Evolutionary conservation across 345 rosid genomes (phyloP).

Genomic region (Aquilaria yunnanensis): DNA sequence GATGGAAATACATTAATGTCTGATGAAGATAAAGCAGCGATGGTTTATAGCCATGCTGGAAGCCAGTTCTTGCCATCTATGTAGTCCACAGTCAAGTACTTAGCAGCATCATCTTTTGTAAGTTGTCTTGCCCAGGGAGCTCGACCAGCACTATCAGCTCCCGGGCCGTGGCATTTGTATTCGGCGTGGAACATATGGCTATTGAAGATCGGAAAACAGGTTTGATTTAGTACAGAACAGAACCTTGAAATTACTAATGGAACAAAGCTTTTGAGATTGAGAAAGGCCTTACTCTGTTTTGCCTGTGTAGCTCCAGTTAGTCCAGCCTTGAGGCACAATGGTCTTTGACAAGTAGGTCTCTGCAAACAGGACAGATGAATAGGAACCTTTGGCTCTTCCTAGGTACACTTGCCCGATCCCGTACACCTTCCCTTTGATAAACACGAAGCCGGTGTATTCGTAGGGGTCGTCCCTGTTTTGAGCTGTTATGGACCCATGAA

Average conservation of each 20-base stretch:
- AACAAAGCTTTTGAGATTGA: neutral
- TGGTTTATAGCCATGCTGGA: conserved; percentile 40
- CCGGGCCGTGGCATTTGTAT: conserved; percentile 72
- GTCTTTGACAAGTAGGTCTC: conserved; percentile 65
- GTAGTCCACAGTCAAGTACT: conserved; percentile 55
- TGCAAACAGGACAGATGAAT: conserved; percentile 61
- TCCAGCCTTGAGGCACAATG: conserved; percentile 69
- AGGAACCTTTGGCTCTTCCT: conserved; percentile 79
- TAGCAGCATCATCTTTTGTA: conserved; percentile 47
- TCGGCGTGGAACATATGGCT: conserved; percentile 67
- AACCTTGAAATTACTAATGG: neutral
- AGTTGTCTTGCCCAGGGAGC: conserved; percentile 65
- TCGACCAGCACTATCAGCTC: conserved; percentile 38
- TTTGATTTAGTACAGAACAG: neutral
- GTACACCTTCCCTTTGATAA: conserved; percentile 61
- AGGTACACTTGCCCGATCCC: conserved; percentile 55
- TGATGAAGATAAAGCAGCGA: too few species aligned
- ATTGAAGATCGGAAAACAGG: neutral
- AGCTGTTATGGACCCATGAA: conserved; percentile 78
- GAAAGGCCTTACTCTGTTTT: conserved; percentile 42
- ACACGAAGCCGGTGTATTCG: conserved; percentile 66
- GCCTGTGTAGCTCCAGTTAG: conserved; percentile 74
- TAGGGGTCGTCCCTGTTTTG: conserved; percentile 45
- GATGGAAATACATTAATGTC: too few species aligned
- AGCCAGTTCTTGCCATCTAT: conserved; percentile 78